Conservation (phyloP, 169 alveolate genomes). For the Plasmodium vivax region DNA sequence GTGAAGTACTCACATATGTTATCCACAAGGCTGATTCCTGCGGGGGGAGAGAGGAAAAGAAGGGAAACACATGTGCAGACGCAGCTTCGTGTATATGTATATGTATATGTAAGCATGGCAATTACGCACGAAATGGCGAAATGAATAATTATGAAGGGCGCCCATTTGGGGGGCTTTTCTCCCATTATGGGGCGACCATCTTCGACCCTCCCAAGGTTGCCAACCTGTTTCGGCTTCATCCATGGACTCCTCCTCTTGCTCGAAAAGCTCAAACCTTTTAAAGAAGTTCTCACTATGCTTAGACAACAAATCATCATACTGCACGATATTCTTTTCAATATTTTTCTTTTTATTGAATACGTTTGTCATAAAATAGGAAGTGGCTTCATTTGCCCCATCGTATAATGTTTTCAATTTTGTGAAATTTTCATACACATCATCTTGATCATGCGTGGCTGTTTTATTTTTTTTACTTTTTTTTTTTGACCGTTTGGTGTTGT, state of each 20-base stretch:
- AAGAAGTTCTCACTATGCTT: constrained; percentile 26
- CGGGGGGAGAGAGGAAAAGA: neutral
- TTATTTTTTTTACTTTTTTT: constrained; percentile 4
- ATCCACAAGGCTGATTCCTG: constrained; percentile 28
- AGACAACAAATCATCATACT: constrained; percentile 50
- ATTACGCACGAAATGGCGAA: neutral
- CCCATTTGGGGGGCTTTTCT: neutral
- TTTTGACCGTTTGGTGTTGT: constrained; percentile 4
- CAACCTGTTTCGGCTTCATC: neutral
- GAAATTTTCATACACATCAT: constrained; percentile 1
- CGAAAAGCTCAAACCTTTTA: constrained; percentile 34
- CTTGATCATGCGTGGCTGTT: neutral
- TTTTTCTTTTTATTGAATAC: constrained; percentile 1
- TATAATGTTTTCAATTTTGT: constrained; percentile 34
- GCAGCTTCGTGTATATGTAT: neutral
- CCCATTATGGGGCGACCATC: neutral
- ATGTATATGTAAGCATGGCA: neutral
- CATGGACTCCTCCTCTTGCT: constrained; percentile 12
- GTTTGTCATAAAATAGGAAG: constrained; percentile 27
- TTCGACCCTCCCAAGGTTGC: neutral
- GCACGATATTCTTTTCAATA: constrained; percentile 33
- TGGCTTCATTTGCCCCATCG: constrained; percentile 24
- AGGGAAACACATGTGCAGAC: neutral
- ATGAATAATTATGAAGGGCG: neutral
- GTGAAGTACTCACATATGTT: constrained; percentile 49